A percentile compares a stretch with the other conserved stretches of the same genome.
These are phyloP conservation scores for Alternaria sp. DNA, from an alignment of 2,329 filamentous ascomycete genomes.

Conservation along the genomic window DNA sequence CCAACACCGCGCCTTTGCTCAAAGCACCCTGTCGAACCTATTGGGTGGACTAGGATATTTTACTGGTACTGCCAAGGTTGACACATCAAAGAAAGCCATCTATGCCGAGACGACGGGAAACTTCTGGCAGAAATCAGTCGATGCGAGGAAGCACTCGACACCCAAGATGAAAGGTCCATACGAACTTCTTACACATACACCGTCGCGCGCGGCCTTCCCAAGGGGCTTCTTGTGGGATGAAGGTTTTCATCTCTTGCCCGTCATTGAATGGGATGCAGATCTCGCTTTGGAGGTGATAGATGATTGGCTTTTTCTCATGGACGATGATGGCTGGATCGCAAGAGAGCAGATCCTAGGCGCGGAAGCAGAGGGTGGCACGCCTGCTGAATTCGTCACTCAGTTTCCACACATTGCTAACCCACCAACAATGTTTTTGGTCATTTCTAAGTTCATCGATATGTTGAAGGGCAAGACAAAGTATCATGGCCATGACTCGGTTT, in stretches of 20 bases:
- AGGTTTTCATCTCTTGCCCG: conserved; percentile 88
- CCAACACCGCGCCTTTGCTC: conserved; percentile 78
- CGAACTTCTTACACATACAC: conserved; percentile 87
- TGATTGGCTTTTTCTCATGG: conserved; percentile 94
- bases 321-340: conserved; percentile 95
- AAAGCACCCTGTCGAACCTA: conserved; percentile 89
- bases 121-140: conserved; percentile 90
- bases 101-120: conserved; percentile 93
- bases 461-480: conserved; percentile 52
- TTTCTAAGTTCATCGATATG: conserved; percentile 77
- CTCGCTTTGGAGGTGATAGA: conserved; percentile 83
- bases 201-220: conserved; percentile 91
- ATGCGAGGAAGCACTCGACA: conserved; percentile 72
- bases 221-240: conserved; percentile 97
- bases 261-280: conserved; percentile 92
- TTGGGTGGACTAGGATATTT: conserved; percentile 94
- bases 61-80: conserved; percentile 82
- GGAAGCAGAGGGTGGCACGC: conserved; percentile 91
- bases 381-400: conserved; percentile 86
- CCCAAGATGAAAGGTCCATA: conserved; percentile 79
- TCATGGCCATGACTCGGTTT: conserved; percentile 64
- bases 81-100: conserved; percentile 84
- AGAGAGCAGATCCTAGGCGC: conserved; percentile 90
- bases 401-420: conserved; percentile 97
- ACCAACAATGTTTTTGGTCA: conserved; percentile 86